Conservation (phyloP, 1,139 yeast species). For the Kluyveromyces sp. region DNA sequence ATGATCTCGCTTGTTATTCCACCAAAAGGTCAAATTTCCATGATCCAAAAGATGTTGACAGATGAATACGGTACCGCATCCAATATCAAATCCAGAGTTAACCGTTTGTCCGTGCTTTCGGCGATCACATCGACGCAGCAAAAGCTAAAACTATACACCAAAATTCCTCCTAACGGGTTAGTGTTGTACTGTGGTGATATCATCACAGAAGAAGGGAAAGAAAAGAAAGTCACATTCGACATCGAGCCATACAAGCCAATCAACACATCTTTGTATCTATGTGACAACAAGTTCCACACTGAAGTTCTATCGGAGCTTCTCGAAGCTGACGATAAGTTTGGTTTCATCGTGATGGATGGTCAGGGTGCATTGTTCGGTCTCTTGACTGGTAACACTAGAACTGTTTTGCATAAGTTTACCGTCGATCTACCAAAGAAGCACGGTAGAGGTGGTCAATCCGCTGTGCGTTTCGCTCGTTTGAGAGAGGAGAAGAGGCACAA, state of each 20-base stretch:
- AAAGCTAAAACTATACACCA: constrained; percentile 80
- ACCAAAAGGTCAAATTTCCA: constrained; percentile 88
- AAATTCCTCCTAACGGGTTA: constrained; percentile 88
- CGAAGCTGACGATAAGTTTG: constrained; percentile 92
- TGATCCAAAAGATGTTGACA: constrained; percentile 83
- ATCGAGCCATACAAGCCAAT: constrained; percentile 98
- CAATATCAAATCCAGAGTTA: constrained; percentile 93
- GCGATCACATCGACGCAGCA: constrained; percentile 98
- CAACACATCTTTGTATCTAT: constrained; percentile 87
- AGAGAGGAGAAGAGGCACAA: constrained; percentile 99
- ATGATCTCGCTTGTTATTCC: constrained; percentile 96
- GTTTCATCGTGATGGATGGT: constrained; percentile 99
- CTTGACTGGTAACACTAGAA: constrained; percentile 95
- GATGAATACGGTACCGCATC: constrained; percentile 99
- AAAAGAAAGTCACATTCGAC: constrained; percentile 88
- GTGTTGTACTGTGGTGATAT: constrained; percentile 98
- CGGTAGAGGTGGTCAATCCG: constrained; percentile 99
- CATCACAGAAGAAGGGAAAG: constrained; percentile 93
- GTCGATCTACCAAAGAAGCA: constrained; percentile 98
- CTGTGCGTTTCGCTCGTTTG: constrained; percentile 95
- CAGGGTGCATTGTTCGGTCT: constrained; percentile 95
- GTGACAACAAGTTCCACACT: constrained; percentile 97
- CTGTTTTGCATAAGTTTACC: constrained; percentile 88
- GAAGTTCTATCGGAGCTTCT: constrained; percentile 91
- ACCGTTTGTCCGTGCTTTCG: constrained; percentile 86